phyloP scores from a whole-genome alignment of 106 monocot species.

The Dactylorhiza incarnata region DNA sequence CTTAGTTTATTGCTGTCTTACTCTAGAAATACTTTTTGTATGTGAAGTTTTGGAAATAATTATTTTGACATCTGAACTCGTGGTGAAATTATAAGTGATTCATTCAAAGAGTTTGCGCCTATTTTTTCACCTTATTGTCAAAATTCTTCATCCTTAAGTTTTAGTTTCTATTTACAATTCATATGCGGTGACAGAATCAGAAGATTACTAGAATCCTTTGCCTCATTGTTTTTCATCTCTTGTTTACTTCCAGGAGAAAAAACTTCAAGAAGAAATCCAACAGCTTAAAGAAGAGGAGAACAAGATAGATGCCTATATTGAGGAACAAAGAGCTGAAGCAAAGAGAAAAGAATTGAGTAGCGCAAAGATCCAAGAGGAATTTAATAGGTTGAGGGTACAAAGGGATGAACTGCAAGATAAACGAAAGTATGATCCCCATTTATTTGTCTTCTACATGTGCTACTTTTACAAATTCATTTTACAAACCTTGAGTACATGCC shows the following conservation, averaged over 20 bases:
- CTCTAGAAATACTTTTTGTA: neutral
- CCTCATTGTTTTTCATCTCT: neutral
- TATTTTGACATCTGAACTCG: neutral
- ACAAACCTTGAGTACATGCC: conserved; percentile 1
- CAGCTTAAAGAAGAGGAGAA: conserved; percentile 60
- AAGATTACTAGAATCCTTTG: neutral
- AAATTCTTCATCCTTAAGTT: neutral
- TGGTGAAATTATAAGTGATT: neutral
- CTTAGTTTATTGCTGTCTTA: neutral
- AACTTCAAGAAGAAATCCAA: conserved; percentile 79
- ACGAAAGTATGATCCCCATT: conserved; percentile 58
- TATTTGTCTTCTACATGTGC: neutral
- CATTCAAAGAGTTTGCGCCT: neutral
- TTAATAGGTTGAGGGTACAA: conserved; percentile 46
- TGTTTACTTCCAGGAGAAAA: conserved; percentile 41
- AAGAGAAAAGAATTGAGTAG: conserved; percentile 34
- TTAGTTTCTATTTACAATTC: neutral
- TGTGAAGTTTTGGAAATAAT: neutral
- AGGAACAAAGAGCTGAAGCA: conserved; percentile 50
- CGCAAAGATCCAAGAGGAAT: conserved; percentile 47
- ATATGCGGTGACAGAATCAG: neutral
- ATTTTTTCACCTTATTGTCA: neutral
- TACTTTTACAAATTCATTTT: conserved; percentile 8
- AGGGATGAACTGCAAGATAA: conserved; percentile 82
- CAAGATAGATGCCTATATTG: conserved; percentile 40